phyloP scores from a whole-genome alignment of 208 protist genomes.

The Trichomonas gallinae region DNA sequence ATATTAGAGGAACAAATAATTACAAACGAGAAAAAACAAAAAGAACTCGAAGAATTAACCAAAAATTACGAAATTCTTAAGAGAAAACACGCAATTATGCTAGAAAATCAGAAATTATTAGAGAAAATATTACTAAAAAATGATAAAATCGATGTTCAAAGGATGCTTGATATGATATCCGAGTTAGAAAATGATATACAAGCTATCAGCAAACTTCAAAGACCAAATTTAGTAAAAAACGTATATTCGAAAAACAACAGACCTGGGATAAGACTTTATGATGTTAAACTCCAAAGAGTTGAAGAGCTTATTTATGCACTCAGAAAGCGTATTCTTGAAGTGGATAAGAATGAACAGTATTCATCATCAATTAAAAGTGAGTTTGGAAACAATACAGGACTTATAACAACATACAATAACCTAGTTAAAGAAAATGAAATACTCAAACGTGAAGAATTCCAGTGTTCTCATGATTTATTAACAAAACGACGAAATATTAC shows the following conservation, averaged over 20 bases:
- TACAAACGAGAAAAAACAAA: neutral
- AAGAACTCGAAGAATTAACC: neutral
- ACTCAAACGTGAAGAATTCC: neutral
- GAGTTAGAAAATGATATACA: neutral
- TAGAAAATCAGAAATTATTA: neutral
- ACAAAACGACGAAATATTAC: neutral
- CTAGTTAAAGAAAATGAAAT: neutral
- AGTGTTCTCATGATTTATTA: neutral
- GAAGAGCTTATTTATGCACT: neutral
- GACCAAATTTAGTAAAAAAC: neutral
- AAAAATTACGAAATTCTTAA: neutral
- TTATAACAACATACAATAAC: neutral
- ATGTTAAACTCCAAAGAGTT: neutral
- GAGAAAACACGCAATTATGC: neutral
- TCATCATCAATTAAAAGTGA: neutral
- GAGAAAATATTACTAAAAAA: neutral
- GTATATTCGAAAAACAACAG: neutral
- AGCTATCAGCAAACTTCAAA: neutral
- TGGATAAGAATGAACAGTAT: neutral
- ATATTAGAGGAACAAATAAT: neutral
- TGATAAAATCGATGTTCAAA: neutral
- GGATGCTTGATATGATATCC: neutral
- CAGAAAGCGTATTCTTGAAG: neutral
- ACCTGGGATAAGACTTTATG: neutral
- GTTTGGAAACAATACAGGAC: neutral